These are phyloP conservation scores for Salvia rosmarinus DNA, from an alignment of 257 asterid species.

Conservation along the genomic window DNA sequence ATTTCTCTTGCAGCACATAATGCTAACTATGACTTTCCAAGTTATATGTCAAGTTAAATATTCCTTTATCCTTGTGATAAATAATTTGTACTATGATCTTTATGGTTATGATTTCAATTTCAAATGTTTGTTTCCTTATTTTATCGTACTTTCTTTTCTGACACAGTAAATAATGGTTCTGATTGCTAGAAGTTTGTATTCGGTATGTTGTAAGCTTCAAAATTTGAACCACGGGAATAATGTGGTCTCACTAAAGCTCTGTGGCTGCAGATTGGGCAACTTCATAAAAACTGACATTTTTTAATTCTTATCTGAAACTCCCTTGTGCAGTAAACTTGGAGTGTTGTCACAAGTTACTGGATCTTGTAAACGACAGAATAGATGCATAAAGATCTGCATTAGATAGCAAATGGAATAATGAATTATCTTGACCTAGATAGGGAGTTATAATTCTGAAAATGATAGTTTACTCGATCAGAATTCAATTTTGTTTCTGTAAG, in stretches of 20 bases:
- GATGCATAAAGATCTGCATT: neutral
- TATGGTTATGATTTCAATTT: neutral
- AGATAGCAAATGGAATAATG: neutral
- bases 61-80: too few species aligned
- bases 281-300: neutral
- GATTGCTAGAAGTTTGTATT: neutral
- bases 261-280: neutral
- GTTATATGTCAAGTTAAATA: neutral
- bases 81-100: too few species aligned
- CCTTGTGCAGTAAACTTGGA: neutral
- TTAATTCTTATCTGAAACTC: neutral
- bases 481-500: conserved; percentile 1
- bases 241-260: neutral
- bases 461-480: neutral
- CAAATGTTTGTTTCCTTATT: neutral
- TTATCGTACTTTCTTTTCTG: neutral
- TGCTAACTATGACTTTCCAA: neutral
- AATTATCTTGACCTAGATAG: neutral
- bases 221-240: neutral
- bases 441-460: neutral
- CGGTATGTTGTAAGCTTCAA: neutral
- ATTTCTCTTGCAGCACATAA: neutral
- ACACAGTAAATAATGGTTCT: neutral
- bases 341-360: neutral
- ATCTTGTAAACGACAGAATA: neutral